These are phyloP conservation scores for Gillenia trifoliata DNA, from an alignment of 306 rosid species.

Conservation along the genomic window DNA sequence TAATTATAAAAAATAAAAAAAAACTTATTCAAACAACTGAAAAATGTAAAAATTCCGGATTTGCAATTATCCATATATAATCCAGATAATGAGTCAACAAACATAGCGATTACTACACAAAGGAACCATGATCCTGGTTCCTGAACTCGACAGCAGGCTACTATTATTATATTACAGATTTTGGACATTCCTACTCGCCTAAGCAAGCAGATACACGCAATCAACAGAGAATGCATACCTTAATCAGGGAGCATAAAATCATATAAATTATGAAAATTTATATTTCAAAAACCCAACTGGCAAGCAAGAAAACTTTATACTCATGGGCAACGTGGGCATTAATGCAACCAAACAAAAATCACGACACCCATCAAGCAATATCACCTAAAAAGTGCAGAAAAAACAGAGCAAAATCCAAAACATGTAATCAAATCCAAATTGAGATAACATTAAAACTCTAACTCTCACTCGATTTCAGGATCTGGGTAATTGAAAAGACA, in stretches of 20 bases:
- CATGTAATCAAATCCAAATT: background rate
- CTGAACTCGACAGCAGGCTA: too few species aligned
- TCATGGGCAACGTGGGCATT: background rate
- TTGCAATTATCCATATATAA: too few species aligned
- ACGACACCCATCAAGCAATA: slow-evolving; percentile 1
- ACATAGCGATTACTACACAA: too few species aligned
- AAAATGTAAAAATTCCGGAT: too few species aligned
- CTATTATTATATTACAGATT: too few species aligned
- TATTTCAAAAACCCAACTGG: background rate
- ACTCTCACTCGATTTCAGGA: background rate
- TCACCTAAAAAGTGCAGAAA: background rate
- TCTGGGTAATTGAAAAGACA: slow-evolving; percentile 5
- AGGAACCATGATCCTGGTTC: too few species aligned
- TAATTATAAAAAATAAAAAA: too few species aligned
- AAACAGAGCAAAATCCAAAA: background rate
- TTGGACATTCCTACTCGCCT: too few species aligned
- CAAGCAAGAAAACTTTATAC: background rate
- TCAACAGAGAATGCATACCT: background rate
- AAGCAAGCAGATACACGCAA: background rate
- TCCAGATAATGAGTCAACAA: too few species aligned
- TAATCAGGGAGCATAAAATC: background rate
- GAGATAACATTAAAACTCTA: background rate
- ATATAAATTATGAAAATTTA: background rate
- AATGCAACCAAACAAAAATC: slow-evolving; percentile 5
- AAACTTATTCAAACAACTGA: too few species aligned